These are phyloP conservation scores for Thielaviopsis punctulata DNA, from an alignment of 2,329 filamentous ascomycete species.

Conservation along the genomic window DNA sequence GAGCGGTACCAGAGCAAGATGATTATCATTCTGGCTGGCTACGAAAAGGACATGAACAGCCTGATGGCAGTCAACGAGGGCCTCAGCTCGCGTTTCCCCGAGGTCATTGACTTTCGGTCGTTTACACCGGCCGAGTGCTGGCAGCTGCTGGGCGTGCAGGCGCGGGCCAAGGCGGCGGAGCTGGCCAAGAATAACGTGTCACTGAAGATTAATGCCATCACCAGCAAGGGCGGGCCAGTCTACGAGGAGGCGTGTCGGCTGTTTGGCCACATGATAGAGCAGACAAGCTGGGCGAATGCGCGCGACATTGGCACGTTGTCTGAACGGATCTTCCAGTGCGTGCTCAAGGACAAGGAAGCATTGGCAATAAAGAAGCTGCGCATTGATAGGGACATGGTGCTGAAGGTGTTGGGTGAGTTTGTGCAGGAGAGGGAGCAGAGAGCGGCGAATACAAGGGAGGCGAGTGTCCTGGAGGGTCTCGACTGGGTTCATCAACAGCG, in stretches of 20 bases:
- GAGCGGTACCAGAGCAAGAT: constrained; percentile 40
- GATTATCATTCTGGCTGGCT: constrained; percentile 52
- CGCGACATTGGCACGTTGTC: constrained; percentile 41
- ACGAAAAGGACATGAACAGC: constrained; percentile 46
- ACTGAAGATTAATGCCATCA: constrained; percentile 17
- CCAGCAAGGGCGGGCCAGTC: constrained; percentile 13
- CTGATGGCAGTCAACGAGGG: constrained; percentile 45
- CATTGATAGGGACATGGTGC: constrained; percentile 15
- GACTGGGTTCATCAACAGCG: background rate
- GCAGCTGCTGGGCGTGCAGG: constrained; percentile 23
- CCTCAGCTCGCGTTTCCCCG: constrained; percentile 47
- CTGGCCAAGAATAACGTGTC: background rate
- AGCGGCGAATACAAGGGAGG: background rate
- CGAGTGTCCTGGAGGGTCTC: constrained; percentile 3
- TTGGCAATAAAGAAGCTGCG: constrained; percentile 17
- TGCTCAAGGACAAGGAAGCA: constrained; percentile 21
- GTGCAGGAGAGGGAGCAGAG: constrained; percentile 12
- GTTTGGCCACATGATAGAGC: constrained; percentile 24
- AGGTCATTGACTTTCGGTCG: constrained; percentile 37
- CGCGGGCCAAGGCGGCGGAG: constrained; percentile 13
- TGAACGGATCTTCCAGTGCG: constrained; percentile 29
- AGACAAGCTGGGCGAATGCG: constrained; percentile 43
- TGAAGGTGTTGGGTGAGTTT: constrained; percentile 15
- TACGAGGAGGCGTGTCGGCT: constrained; percentile 10
- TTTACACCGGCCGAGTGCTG: constrained; percentile 26